Base-by-base conservation (phyloP, 78 protist genomes). In the Salpingoeca rosetta region DNA sequence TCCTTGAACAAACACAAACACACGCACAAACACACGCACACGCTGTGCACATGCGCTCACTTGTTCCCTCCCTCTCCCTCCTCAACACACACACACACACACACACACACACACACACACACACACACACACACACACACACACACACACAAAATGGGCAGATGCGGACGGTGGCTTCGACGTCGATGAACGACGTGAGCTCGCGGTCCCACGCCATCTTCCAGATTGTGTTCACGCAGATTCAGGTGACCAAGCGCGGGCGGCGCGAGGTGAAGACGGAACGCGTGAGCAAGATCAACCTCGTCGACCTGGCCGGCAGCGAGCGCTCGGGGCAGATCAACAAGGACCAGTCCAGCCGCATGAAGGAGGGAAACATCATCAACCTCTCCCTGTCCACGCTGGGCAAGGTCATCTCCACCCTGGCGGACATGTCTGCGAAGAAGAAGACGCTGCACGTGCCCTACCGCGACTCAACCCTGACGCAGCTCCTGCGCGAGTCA, bases 401-500 rank as follows among this genome's bases (percentile, higher is more conserved):
- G 24, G 93, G 93, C 28, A 91, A 86, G 36, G 87, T 84, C 31
- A 92, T 92, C 56, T 28, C 81, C 24, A 85, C 90, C 0, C 88
- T 92, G 12, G 92, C 91, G 44, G 82, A 78, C 31, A 75, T 25
- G 37, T 31, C 42, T 1, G 31, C 79, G 22, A 41, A 41, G 22
- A 75, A 75, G 41, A 75, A 75, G 56, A 1, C 82, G 56, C 17
- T 1, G 56, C 40, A 78, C 82, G 91, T 96, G 0, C 98, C 99
- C 22, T 97, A 94, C 88, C 91, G 99, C 28, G 98, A 95, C 86
- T 95, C 98, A 39, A 86, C 82, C 28, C 91, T 97, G 38, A 97
- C 99, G 44, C 75, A 75, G 56, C 82, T 90, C 36, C 89, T 91
- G 37, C 80, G 85, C 78, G 89, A 89, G 37, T 12, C 35, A 27